A percentile compares a stretch with the other conserved stretches of the same genome.
These are phyloP conservation scores for Alternaria atra DNA, from an alignment of 2,329 filamentous ascomycete species.

Conservation along the genomic window DNA sequence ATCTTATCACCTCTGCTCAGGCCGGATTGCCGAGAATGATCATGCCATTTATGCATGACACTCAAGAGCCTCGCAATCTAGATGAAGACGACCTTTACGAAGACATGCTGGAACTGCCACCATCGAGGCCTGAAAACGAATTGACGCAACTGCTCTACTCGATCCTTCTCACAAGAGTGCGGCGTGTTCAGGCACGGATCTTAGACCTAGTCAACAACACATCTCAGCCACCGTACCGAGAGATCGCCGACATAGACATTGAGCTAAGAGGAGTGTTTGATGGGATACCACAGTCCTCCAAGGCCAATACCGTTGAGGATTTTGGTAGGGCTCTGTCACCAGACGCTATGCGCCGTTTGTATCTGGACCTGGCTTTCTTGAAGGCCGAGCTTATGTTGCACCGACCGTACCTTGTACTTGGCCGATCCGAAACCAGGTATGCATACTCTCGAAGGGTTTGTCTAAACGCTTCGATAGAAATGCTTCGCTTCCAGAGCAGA, in stretches of 20 bases:
- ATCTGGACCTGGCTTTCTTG: slow-evolving; percentile 43
- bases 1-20: slow-evolving; percentile 51
- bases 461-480: slow-evolving; percentile 56
- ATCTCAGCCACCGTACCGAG: slow-evolving; percentile 38
- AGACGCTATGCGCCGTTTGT: slow-evolving; percentile 39
- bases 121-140: slow-evolving; percentile 39
- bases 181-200: slow-evolving; percentile 37
- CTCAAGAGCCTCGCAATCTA: slow-evolving; percentile 52
- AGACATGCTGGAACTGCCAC: slow-evolving; percentile 44
- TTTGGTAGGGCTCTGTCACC: slow-evolving; percentile 20
- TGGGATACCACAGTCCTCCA: slow-evolving; percentile 31
- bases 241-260: slow-evolving; percentile 40
- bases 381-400: slow-evolving; percentile 50
- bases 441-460: slow-evolving; percentile 55
- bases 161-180: slow-evolving; percentile 35
- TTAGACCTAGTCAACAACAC: slow-evolving; percentile 41
- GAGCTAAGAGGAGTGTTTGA: slow-evolving; percentile 33
- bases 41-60: slow-evolving; percentile 51
- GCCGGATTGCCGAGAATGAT: slow-evolving; percentile 53
- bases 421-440: slow-evolving; percentile 49
- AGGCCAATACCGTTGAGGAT: slow-evolving; percentile 21
- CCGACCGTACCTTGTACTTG: slow-evolving; percentile 47
- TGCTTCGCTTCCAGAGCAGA: slow-evolving; percentile 56
- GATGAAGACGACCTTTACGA: slow-evolving; percentile 54
- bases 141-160: slow-evolving; percentile 39